Evolutionary conservation across 768 basidiomycete species (phyloP).

Genomic region (Cantharellus cinnabarinus): DNA sequence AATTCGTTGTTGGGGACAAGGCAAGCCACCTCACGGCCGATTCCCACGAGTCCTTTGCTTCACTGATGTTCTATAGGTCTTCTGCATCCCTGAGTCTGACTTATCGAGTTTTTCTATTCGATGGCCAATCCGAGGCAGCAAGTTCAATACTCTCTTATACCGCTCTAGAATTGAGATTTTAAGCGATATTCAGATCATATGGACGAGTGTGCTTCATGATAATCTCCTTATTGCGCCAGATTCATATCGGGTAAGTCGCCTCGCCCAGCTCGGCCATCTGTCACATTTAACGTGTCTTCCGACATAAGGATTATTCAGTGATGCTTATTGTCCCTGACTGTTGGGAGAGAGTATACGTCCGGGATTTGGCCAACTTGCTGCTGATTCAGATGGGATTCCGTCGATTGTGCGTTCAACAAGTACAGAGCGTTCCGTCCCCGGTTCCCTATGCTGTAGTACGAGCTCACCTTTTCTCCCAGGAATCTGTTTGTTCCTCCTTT

Average conservation of each 20-base stretch:
- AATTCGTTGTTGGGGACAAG: constrained; percentile 50
- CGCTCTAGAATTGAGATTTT: constrained; percentile 34
- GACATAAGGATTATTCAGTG: constrained; percentile 59
- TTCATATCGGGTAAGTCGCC: constrained; percentile 32
- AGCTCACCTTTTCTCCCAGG: constrained; percentile 25
- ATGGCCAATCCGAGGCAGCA: constrained; percentile 65
- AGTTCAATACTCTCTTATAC: constrained; percentile 70
- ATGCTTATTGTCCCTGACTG: constrained; percentile 83
- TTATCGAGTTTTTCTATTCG: constrained; percentile 48
- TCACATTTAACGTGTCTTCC: neutral
- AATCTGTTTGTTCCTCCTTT: constrained; percentile 71
- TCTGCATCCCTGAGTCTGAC: constrained; percentile 48
- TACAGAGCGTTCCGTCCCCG: constrained; percentile 14
- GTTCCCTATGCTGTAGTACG: neutral
- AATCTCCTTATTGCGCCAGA: constrained; percentile 35
- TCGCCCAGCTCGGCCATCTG: neutral
- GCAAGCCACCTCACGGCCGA: constrained; percentile 18
- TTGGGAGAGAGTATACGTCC: constrained; percentile 67
- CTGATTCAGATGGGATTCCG: constrained; percentile 74
- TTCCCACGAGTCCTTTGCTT: neutral
- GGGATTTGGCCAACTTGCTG: constrained; percentile 52
- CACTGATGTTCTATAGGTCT: constrained; percentile 26
- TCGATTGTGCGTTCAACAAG: constrained; percentile 84
- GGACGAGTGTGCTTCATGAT: constrained; percentile 38
- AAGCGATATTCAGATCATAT: constrained; percentile 57